A percentile compares a stretch with the other conserved stretches of the same genome.
These are phyloP conservation scores for Rutstroemia sydowiana DNA, from an alignment of 2,329 filamentous ascomycete genomes.

Conservation along the genomic window DNA sequence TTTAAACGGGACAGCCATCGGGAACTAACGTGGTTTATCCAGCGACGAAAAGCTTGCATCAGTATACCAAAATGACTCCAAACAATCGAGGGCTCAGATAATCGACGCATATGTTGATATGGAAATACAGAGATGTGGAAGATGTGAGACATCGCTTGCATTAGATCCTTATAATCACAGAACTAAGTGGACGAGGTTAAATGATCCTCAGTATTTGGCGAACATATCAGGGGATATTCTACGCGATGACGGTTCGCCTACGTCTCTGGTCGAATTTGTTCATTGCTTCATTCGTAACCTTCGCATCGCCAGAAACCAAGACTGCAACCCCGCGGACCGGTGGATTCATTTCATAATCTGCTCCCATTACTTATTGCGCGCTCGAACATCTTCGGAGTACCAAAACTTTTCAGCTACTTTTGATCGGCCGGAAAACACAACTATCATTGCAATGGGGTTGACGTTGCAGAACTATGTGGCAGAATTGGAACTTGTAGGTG, in stretches of 20 bases:
- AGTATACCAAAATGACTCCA: not conserved
- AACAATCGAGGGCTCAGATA: not conserved
- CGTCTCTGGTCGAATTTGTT: not conserved
- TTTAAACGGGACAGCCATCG: not conserved
- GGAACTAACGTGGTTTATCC: not conserved
- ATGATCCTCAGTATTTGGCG: not conserved
- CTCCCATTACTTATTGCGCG: slow-evolving; percentile 2
- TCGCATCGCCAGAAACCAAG: not conserved
- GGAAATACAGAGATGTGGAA: slow-evolving; percentile 7
- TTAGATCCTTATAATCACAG: not conserved
- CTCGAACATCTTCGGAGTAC: not conserved
- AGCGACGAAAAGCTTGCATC: not conserved
- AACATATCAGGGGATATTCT: not conserved
- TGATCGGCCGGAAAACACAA: not conserved
- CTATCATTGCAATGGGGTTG: not conserved
- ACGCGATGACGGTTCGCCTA: not conserved
- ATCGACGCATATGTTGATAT: not conserved
- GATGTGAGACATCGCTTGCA: not conserved
- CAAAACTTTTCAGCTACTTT: not conserved
- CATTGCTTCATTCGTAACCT: slow-evolving; percentile 4
- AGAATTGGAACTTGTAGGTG: slow-evolving; percentile 6
- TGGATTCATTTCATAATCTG: slow-evolving; percentile 6
- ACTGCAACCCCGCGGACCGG: not conserved
- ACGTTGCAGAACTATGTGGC: slow-evolving; percentile 2
- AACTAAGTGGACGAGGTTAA: slow-evolving; percentile 1